Percentiles rank a stretch among this genome's conserved stretches.
These are phyloP conservation scores for Cladosporium sp. DNA, from an alignment of 2,329 filamentous ascomycete species.

Conservation along the genomic window DNA sequence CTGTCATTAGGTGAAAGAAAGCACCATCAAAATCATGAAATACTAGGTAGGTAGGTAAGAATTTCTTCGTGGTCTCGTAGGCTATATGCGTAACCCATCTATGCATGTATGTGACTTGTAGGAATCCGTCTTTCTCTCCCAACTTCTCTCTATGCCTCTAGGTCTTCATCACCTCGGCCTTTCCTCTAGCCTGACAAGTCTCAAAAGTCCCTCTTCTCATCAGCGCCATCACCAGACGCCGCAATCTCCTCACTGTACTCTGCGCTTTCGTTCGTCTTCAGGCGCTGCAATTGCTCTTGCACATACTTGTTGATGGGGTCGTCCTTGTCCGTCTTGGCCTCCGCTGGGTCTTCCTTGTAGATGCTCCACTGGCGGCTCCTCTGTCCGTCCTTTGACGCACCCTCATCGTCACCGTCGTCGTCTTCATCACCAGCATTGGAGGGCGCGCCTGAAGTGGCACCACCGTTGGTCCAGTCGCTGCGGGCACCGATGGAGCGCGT, in stretches of 20 bases:
- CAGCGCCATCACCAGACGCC: conserved; percentile 39
- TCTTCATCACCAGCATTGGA: conserved; percentile 30
- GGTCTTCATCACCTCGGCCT: neutral
- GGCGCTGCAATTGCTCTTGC: conserved; percentile 69
- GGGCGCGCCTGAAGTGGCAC: conserved; percentile 26
- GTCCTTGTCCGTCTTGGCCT: conserved; percentile 34
- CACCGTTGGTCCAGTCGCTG: conserved; percentile 59
- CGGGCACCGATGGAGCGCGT: conserved; percentile 73
- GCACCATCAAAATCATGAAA: no score
- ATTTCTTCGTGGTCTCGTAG: neutral
- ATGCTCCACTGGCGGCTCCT: conserved; percentile 43
- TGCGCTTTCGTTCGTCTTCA: conserved; percentile 55
- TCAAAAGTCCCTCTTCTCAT: conserved; percentile 14
- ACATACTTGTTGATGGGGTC: conserved; percentile 77
- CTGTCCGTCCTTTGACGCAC: conserved; percentile 17
- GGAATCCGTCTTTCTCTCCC: neutral
- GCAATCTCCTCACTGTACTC: conserved; percentile 60
- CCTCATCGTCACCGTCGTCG: conserved; percentile 29
- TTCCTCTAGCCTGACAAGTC: neutral
- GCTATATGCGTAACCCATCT: neutral
- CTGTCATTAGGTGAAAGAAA: no score
- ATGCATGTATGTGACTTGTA: neutral
- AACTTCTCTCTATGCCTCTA: neutral
- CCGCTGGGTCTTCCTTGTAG: conserved; percentile 49
- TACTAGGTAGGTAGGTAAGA: no score